Base-by-base conservation (phyloP, 768 basidiomycete species). In the Suillus discolor region DNA sequence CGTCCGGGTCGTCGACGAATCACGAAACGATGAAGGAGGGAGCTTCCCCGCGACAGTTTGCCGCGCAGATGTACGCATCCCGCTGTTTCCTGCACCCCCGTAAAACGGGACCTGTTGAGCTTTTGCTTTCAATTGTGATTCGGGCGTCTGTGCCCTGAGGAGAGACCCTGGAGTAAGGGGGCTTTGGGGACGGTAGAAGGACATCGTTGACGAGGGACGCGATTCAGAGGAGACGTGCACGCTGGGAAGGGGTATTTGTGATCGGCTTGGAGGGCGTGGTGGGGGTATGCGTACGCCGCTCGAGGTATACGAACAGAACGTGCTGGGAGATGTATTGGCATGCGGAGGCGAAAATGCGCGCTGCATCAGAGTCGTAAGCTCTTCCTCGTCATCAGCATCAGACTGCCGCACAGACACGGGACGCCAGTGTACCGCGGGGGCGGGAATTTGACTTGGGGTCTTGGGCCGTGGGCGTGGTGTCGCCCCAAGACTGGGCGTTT, bases 361-460 rank as follows among this genome's bases (percentile, higher is more conserved):
- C 66, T 85, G 85, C 79, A 85, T 81, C 36, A 83, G 69, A 4
- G 81, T 77, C 18, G 76, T 78, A 47, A 79, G 71, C 9, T 75
- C 77, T 23, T 83, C 82, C 61, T 83, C 83, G 66, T 77, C 81
- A 41, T 82, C 82, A 28, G 75, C 78, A 41, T 81, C 83, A 23
- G 84, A 82, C 20, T 77, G 79, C 34, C 79, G 78, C 16, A 81
- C 79, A 34, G 88, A 87, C 57, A 84, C 73, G 16, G 84, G 83
- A 16, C 83, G 82, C 71, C 80, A 77, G 60, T 82, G 76, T 67
- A 81, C 80, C 53, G 81, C 79, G 20, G 91, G 93, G 9, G 78
- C 82, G 54, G 93, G 92, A 63, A 95, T 94, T 66, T 87, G 80
- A 70, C 91, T 93, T 0, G 93, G 93, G 0, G 93, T 94, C 78